These are phyloP conservation scores for Triticum dicoccoides DNA, from an alignment of 176 grass and related monocot genomes.

Conservation along the genomic window DNA sequence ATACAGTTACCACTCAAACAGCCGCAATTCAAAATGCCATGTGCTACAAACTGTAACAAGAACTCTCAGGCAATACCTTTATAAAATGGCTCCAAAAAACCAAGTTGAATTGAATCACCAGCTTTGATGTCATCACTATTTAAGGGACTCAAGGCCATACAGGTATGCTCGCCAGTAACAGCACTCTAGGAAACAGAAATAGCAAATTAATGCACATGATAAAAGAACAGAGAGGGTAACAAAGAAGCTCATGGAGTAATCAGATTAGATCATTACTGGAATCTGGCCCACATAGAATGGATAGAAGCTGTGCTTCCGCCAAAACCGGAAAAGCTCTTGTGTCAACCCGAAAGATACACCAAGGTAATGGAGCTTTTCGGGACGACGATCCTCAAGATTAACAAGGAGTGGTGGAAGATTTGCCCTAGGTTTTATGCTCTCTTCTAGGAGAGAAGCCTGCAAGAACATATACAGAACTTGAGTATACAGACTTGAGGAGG, in stretches of 20 bases:
- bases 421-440: conserved; percentile 72
- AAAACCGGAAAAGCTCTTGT: conserved; percentile 86
- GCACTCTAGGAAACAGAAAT: conserved; percentile 60
- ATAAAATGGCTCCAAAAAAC: conserved; percentile 92
- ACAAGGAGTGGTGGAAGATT: conserved; percentile 86
- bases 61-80: conserved; percentile 42
- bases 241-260: conserved; percentile 16
- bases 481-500: not conserved
- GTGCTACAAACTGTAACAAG: not conserved
- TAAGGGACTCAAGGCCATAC: conserved; percentile 86
- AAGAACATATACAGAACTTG: conserved; percentile 24
- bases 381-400: conserved; percentile 53
- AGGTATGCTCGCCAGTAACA: conserved; percentile 96
- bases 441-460: conserved; percentile 88
- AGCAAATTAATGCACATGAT: conserved; percentile 13
- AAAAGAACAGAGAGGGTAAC: conserved; percentile 10
- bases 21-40: not conserved
- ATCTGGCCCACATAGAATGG: conserved; percentile 94
- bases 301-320: conserved; percentile 82
- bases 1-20: conserved; percentile 4
- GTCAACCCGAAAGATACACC: conserved; percentile 95
- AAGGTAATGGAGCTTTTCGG: conserved; percentile 89
- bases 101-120: conserved; percentile 40
- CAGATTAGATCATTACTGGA: conserved; percentile 56
- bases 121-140: conserved; percentile 68